These are phyloP conservation scores for Melastoma candidum DNA, from an alignment of 441 rosid species.

Conservation along the genomic window DNA sequence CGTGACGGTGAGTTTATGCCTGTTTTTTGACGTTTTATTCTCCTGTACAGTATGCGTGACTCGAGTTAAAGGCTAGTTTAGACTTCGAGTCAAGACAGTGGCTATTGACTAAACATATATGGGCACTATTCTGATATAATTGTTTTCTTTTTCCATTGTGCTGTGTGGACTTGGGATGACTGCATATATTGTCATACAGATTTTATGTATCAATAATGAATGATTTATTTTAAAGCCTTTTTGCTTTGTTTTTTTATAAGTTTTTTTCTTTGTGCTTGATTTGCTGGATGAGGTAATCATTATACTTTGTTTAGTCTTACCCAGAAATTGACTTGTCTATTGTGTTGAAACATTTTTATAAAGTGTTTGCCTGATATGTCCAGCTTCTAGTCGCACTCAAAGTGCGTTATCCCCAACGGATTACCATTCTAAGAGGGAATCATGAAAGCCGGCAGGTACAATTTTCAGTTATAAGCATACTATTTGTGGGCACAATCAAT, in stretches of 20 bases:
- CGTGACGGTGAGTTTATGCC: constrained; percentile 36
- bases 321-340: neutral
- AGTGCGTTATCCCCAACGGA: constrained; percentile 63
- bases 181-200: too few species aligned
- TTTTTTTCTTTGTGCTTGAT: too few species aligned
- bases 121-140: too few species aligned
- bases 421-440: constrained; percentile 74
- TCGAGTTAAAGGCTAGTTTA: neutral
- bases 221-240: too few species aligned
- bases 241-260: too few species aligned
- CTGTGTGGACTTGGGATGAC: too few species aligned
- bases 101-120: neutral
- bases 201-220: too few species aligned
- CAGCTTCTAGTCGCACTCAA: constrained; percentile 65
- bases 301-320: too few species aligned
- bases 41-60: neutral
- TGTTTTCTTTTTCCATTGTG: too few species aligned
- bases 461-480: too few species aligned
- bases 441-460: constrained; percentile 73
- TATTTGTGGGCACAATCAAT: too few species aligned
- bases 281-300: too few species aligned
- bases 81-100: neutral
- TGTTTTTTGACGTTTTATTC: neutral
- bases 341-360: constrained; percentile 9
- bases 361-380: constrained; percentile 16